phyloP scores from a whole-genome alignment of 2,329 filamentous ascomycete genomes.

The Scedosporium apiospermum region DNA sequence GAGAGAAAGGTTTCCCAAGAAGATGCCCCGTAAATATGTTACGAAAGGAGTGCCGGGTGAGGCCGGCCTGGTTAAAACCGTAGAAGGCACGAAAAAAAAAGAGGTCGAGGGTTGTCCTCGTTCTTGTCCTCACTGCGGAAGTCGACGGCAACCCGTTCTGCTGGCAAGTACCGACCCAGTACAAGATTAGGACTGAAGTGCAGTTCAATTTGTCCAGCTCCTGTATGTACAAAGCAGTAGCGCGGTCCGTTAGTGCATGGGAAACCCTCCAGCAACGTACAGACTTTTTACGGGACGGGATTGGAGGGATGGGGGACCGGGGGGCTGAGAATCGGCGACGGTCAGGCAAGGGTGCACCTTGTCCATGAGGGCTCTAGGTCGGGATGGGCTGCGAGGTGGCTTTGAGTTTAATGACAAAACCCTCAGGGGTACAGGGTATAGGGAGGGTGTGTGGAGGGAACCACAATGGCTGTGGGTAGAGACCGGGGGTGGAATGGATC shows the following conservation, averaged over 20 bases:
- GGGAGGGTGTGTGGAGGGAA: constrained; percentile 2
- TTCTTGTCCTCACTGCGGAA: neutral
- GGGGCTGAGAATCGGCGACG: constrained; percentile 1
- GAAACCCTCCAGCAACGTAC: neutral
- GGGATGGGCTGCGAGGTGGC: constrained; percentile 6
- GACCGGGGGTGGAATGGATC: neutral
- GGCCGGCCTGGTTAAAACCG: too few relatives aligned
- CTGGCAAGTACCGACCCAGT: neutral
- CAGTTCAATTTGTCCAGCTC: neutral
- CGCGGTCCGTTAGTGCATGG: neutral
- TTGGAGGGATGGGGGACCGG: neutral
- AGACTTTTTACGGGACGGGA: neutral
- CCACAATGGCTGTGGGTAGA: neutral
- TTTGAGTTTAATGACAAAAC: constrained; percentile 7
- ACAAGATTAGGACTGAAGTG: neutral
- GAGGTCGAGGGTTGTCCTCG: too few relatives aligned
- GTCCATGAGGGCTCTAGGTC: neutral
- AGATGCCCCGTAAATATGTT: too few relatives aligned
- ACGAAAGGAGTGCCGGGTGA: too few relatives aligned
- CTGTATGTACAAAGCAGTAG: neutral
- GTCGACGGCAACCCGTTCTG: neutral
- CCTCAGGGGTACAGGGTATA: neutral
- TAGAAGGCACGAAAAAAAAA: too few relatives aligned
- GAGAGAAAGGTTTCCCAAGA: neutral
- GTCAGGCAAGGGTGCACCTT: constrained; percentile 3